phyloP scores from a whole-genome alignment of 345 rosid species.

The Punica granatum region DNA sequence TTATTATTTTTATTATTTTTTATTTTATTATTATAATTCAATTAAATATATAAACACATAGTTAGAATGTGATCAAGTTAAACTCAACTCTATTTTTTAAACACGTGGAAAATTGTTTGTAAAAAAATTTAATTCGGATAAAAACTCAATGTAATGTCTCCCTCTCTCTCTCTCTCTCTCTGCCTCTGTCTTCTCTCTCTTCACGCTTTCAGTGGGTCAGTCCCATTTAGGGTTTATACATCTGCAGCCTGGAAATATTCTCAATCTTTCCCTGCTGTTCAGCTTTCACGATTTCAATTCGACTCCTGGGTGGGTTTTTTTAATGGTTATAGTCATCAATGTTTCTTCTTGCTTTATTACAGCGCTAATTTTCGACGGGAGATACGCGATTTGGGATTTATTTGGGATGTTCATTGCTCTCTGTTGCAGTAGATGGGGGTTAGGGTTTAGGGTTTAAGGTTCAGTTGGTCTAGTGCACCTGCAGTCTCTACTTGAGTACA shows the following conservation, averaged over 20 bases:
- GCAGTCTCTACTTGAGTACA: background rate
- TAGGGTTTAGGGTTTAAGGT: constrained; percentile 5
- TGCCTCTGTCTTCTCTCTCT: background rate
- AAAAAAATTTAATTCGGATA: no score
- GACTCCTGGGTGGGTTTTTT: background rate
- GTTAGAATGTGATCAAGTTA: no score
- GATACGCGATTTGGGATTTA: background rate
- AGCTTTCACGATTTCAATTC: background rate
- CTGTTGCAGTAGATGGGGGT: background rate
- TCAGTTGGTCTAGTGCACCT: background rate
- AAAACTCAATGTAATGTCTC: background rate
- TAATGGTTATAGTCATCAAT: background rate
- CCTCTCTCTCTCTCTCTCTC: background rate
- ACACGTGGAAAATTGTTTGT: no score
- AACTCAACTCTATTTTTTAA: no score
- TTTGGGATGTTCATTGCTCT: background rate
- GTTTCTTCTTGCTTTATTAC: background rate
- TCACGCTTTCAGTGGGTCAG: background rate
- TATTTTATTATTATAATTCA: no score
- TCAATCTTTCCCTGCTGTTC: background rate
- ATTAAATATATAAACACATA: no score
- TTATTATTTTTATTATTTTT: no score
- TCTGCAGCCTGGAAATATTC: background rate
- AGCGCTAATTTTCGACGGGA: background rate
- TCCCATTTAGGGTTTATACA: background rate